Base-by-base conservation (phyloP, 148 eudicot species). In the Amaranthus cruentus region DNA sequence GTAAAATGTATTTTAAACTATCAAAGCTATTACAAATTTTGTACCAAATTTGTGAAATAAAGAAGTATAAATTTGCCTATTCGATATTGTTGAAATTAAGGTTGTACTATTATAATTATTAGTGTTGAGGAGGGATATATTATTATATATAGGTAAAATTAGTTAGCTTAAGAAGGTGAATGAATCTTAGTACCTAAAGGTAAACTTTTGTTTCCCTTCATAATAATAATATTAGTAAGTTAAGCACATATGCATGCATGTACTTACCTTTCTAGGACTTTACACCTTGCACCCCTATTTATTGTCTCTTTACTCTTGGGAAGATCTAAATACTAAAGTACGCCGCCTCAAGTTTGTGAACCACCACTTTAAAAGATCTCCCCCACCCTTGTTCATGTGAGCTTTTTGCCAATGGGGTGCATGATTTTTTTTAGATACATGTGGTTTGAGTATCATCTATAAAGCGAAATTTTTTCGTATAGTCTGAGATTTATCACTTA, bases 261-360 rank as follows among this genome's bases (percentile, higher is more conserved):
- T 57, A 75, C 68, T 62, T 78, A 54, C 79, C 51, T 71, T 73
- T 72, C 52, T 55, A 69, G 11, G 9, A 51, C 76, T 70, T 69
- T 74, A 71, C 51, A 71, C 77, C 78, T 48, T 28, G 42, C 42
- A 18, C 15, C 13, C 18, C 44, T 71, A 21, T 77, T 75, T 62
- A 50, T 68, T 68, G 55, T 72, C 76, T 2, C 2, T 28, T 28
- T 28, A 28, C 38, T 64, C 77, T 79, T 71, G 75, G 73, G 58
- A 74, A 69, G 69, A 67, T 75, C 7, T 66, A 75, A 63, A 67
- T 74, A 60, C 70, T 70, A 69, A 47, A 73, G 67, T 60, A 53
- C 46, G 69, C 76, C 83, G 73, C 66, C 77, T 76, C 73, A 38
- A 51, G 50, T 72, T 62, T 79, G 76, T 69, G 53, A 57, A 66